These are phyloP conservation scores for Porpolomopsis calyptriformis DNA, from an alignment of 768 basidiomycete species.

Conservation along the genomic window DNA sequence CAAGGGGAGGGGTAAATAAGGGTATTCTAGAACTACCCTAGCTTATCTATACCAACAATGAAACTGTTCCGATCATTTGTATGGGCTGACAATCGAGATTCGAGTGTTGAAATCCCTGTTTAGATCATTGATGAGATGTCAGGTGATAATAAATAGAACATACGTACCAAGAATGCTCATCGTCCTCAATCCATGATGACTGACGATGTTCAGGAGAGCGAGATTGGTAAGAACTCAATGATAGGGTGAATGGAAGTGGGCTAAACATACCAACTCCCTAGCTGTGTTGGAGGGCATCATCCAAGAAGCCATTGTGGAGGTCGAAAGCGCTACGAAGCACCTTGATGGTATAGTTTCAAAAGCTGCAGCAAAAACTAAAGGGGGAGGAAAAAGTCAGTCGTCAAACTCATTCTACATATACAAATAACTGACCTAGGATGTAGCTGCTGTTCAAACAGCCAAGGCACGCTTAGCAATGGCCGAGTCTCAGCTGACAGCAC, in stretches of 20 bases:
- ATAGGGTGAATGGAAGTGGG: too few relatives aligned
- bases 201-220: neutral
- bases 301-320: neutral
- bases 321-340: neutral
- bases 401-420: neutral
- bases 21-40: neutral
- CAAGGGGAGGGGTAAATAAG: neutral
- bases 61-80: too few relatives aligned
- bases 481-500: neutral
- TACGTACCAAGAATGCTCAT: too few relatives aligned
- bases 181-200: too few relatives aligned
- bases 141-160: too few relatives aligned
- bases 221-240: neutral
- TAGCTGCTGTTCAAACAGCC: neutral
- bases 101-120: too few relatives aligned
- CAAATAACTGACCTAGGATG: neutral
- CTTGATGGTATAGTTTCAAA: neutral
- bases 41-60: neutral
- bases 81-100: too few relatives aligned
- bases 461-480: neutral
- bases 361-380: neutral
- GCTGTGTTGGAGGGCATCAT: neutral
- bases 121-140: too few relatives aligned
- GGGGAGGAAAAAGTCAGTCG: neutral
- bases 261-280: too few relatives aligned